A percentile compares a stretch with the other conserved stretches of the same genome.
Conservation (phyloP, 208 protist genomes). For the Leishmania braziliensis region DNA sequence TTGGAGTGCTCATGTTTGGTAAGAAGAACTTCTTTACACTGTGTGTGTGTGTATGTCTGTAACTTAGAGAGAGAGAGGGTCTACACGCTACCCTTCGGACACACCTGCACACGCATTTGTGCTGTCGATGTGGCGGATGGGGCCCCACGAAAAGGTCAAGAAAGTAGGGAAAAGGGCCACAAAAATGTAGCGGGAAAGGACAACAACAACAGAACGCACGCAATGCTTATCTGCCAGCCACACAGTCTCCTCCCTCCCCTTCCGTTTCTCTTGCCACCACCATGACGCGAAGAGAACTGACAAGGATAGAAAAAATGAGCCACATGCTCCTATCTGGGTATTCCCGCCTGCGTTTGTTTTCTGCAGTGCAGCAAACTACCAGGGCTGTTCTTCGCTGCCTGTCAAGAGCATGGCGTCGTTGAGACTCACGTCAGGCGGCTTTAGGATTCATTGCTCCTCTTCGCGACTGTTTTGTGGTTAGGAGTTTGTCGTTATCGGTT, state of each 20-base stretch:
- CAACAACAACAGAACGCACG: neutral
- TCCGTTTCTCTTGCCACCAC: neutral
- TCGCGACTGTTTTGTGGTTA: neutral
- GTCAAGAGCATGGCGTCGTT: neutral
- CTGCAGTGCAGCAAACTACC: neutral
- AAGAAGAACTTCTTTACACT: neutral
- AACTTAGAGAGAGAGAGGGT: neutral
- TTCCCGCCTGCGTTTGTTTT: neutral
- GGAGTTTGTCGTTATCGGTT: neutral
- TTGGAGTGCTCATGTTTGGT: neutral
- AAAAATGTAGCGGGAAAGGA: neutral
- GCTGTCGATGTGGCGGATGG: neutral
- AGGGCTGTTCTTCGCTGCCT: neutral
- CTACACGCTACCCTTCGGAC: neutral
- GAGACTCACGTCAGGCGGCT: neutral
- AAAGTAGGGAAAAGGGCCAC: neutral
- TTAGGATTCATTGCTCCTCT: neutral
- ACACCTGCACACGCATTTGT: no score
- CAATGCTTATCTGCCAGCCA: neutral
- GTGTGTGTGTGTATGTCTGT: neutral
- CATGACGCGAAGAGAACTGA: neutral
- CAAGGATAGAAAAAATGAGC: neutral
- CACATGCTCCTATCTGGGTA: neutral
- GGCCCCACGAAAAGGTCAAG: neutral
- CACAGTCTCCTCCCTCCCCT: neutral